Base-by-base conservation (phyloP, 208 protist genomes). In the Trypanosoma mega region DNA sequence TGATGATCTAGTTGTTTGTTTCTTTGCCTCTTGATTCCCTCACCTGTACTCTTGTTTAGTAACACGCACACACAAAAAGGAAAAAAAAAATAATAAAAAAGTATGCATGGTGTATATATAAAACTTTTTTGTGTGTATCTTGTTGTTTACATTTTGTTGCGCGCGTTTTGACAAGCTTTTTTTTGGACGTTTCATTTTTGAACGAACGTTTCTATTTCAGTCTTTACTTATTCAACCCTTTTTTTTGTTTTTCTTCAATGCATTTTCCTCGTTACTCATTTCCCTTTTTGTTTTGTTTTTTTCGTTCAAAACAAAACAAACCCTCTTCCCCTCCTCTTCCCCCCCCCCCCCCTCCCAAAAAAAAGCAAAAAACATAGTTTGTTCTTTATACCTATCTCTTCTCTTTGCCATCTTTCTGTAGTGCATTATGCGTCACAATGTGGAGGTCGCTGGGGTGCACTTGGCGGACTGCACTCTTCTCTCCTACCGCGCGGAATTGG, bases 381-480 rank as follows among this genome's bases (percentile, higher is more conserved):
- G n/a, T n/a, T n/a, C n/a, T n/a, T n/a, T n/a, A n/a, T n/a, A n/a
- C n/a, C n/a, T n/a, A n/a, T n/a, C n/a, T n/a, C n/a, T n/a, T n/a
- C n/a, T n/a, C n/a, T n/a, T n/a, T n/a, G n/a, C n/a, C n/a, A n/a
- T n/a, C n/a, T n/a, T n/a, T n/a, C 8, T 7, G 41, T 18, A 47
- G 41, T 3, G 0, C n/a, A 16, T 20, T 11, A 68, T 74, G 68
- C 12, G 33, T 20, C 20, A 41, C 37, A 75, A 64, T 61, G 67
- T 79, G 44, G 77, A 83, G 48, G 45, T 57, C 1, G 55, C 72
- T 11, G 77, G 77, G 16, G 68, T 83, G 12, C 77, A 83, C 45
- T 72, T 71, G 44, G 77, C 71, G 11, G 68, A 65, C 46, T 76
- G 74, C 48, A 68, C 65, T 3, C 56, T 78, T 9, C 11, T 78